phyloP scores from a whole-genome alignment of 202 grass and related monocot genomes.

The Dendrocalamus latiflorus region DNA sequence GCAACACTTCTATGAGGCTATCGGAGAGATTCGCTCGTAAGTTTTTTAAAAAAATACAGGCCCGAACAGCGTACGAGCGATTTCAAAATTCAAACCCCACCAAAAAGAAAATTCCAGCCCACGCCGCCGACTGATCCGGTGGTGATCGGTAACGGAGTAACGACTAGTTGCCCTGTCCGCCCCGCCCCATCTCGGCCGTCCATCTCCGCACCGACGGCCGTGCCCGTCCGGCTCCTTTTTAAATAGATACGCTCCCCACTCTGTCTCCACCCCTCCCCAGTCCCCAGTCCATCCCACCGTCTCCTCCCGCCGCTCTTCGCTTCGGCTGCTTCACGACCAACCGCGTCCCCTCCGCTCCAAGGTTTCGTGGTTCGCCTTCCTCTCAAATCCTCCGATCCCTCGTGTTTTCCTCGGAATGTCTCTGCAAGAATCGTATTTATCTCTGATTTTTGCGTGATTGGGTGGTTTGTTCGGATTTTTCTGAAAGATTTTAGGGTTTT shows the following conservation, averaged over 20 bases:
- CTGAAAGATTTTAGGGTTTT: background rate
- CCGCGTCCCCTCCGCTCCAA: background rate
- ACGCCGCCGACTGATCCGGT: background rate
- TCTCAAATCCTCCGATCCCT: background rate
- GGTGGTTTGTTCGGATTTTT: background rate
- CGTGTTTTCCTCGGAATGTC: background rate
- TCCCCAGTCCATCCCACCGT: too few species aligned
- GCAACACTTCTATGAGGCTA: background rate
- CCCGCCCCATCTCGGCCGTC: constrained; percentile 24
- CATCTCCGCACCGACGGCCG: constrained; percentile 12
- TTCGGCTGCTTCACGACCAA: constrained; percentile 3
- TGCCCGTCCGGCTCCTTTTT: background rate
- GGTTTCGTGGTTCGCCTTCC: background rate
- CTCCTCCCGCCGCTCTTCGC: background rate
- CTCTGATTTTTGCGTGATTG: background rate
- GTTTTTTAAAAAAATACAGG: background rate
- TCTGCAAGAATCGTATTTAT: background rate
- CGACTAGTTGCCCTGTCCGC: constrained; percentile 5
- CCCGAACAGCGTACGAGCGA: background rate
- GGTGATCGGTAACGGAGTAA: background rate
- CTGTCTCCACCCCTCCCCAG: background rate
- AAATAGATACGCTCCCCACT: constrained; percentile 24
- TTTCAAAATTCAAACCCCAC: too few species aligned
- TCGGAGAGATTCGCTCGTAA: background rate
- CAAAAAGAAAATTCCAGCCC: background rate